Base-by-base conservation (phyloP, 2,329 filamentous ascomycete species). In the Septoria petroselini region DNA sequence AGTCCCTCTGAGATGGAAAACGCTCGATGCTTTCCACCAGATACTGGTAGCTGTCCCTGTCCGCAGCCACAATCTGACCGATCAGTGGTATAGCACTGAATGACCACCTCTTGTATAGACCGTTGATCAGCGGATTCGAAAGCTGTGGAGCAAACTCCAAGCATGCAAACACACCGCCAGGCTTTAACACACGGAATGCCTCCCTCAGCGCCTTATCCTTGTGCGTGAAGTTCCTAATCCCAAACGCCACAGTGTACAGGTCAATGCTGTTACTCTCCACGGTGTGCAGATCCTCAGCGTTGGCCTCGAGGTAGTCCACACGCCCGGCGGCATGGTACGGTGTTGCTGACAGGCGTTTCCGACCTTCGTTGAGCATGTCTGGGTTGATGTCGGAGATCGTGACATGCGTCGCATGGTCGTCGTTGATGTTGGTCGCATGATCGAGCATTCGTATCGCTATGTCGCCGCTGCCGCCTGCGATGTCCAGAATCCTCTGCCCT, bases 21-120 rank as follows among this genome's bases (percentile, higher is more conserved):
- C 81, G 77, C 72, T 96, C 91, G 69, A 98, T 98, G 70, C 91
- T 96, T 77, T 98, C 93, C 7, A 98, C 93, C 7, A 98, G 77
- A 71, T 98, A 98, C 76, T 98, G 93, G 71, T 98, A 98, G 68
- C 89, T 95, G 65, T 94, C 91, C 49, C 91, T 78, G 68, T 98
- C 94, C 5, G 88, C 89, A 1, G 93, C 91, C 12, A 98, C 91
- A 53, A 98, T 67, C 73, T 98, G 91, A 2, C 93, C 94, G 64
- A 98, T 96, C 60, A 98, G 70, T 0, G 93, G 93, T 58, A 98
- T 98, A 9, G 89, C 90, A 52, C 83, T 80, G 69, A 98, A 98
- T 54, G 88, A 95, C 91, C 94, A 98, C 52, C 86, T 80, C 77
- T 95, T 95, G 73, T 98, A 98, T 1, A 91, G 70, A 14, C 83